Conservation (phyloP, 2,329 filamentous ascomycete genomes). For the Trichoderma asperellum region DNA sequence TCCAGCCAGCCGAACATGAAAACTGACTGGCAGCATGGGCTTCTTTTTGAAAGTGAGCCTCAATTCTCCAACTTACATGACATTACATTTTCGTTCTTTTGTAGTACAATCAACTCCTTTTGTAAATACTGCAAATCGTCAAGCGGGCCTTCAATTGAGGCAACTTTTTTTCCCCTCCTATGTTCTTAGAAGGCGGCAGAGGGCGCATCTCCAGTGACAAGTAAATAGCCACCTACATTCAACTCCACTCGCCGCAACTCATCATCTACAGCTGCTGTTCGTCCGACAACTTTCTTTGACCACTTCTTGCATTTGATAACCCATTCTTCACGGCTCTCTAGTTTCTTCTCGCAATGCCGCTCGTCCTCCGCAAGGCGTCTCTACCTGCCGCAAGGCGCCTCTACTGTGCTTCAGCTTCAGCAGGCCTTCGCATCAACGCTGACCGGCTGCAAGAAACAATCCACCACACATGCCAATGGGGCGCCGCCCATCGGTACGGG, state of each 20-base stretch:
- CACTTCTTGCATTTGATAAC: not conserved
- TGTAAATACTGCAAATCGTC: conserved; percentile 45
- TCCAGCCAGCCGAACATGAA: not conserved
- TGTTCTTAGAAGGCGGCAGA: conserved; percentile 16
- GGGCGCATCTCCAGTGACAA: conserved; percentile 6
- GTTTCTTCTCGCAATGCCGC: not conserved
- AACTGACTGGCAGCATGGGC: conserved; percentile 35
- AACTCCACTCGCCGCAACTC: not conserved
- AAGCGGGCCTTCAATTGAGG: not conserved
- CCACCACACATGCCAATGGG: conserved; percentile 43
- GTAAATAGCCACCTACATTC: not conserved
- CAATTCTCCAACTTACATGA: not conserved
- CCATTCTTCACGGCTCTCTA: not conserved
- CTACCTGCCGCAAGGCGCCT: not conserved
- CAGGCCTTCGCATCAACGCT: conserved; percentile 37
- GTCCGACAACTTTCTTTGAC: not conserved
- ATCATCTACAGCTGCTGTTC: not conserved
- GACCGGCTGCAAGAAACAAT: conserved; percentile 38
- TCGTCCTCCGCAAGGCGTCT: not conserved
- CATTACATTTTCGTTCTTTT: not conserved
- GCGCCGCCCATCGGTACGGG: conserved; percentile 38
- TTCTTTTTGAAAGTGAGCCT: conserved; percentile 48
- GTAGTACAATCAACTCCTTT: conserved; percentile 29
- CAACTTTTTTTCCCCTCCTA: not conserved
- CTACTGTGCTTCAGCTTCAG: conserved; percentile 20